Base-by-base conservation (phyloP, 2,329 filamentous ascomycete genomes). In the Microdochium trichocladiopsis region DNA sequence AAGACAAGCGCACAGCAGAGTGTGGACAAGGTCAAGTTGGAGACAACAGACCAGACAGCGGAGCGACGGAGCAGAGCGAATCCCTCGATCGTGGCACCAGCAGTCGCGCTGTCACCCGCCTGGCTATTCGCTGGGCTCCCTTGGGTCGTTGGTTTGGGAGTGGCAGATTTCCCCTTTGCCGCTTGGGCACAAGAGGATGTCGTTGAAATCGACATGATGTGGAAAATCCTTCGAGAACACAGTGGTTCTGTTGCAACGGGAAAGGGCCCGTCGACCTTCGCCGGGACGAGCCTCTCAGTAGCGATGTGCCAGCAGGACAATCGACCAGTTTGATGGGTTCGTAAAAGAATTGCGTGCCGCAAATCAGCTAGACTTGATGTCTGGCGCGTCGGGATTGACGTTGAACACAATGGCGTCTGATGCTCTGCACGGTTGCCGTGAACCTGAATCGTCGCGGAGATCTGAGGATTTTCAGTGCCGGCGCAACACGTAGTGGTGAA, bases 121-220 rank as follows among this genome's bases (percentile, higher is more conserved):
- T 52, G 63, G 66, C 63, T 69, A 52, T 48, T 58, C 60, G 22
- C 49, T 28, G 58, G 52, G 37, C 58, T 59, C 52, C 61, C 59
- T 50, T 65, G 63, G 47, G 65, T 59, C 31, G 61, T 55, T 49
- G 59, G 55, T 25, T 65, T 55, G 54, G 68, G 63, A 28, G 61
- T 64, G 51, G 77, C 65, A 52, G 80, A 73, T 62, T 87, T 81
- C 64, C 92, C 90, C 71, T 94, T 94, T 55, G 93, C 93, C 66
- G 93, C 93, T 79, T 96, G 91, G 63, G 93, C 93, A 71, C 96
- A 97, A 55, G 93, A 96, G 68, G 96, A 96, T 31, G 82, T 76
- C 56, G 82, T 76, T 57, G 80, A 62, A 54, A 70, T 69, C 58
- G 79, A 78, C 80, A 82, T 83, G 49, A 61, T 62, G 60, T 18